Base-by-base conservation (phyloP, 2,329 filamentous ascomycete genomes). In the Hortaea werneckii region DNA sequence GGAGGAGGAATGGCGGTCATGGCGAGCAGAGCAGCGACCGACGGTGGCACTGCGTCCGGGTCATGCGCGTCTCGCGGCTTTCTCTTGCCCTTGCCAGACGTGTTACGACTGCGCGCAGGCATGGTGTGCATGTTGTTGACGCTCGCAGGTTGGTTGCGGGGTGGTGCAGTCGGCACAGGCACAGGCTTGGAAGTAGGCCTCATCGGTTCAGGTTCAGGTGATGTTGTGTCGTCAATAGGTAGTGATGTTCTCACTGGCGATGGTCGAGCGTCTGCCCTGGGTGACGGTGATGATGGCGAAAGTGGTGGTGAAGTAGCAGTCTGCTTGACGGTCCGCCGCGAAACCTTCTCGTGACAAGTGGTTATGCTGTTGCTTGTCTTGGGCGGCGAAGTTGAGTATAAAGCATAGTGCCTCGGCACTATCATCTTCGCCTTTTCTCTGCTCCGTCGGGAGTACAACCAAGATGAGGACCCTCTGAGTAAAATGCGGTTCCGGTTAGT, bases 1-100 rank as follows among this genome's bases (percentile, higher is more conserved):
- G 73, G 74, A 13, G 71, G 70, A 3, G 77, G 78, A 41, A 82
- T 81, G 2, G 75, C 65, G 1, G 78, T 82, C 40, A 78, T 71
- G 45, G 78, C 74, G 30, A 82, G 64, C 45, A 82, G 64, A 7
- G 75, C 76, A 27, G 75, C 76, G 42, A 80, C 71, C 20, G 76
- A 71, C n/a, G 72, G 68, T 11, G 75, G 74, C 5, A 79, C 58
- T 7, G 69, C 68, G 54, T 64, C 69, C 48, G 61, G 64, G 52
- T 64, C 64, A 58, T 72, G 69, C 40, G 44, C 34, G 7, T 52
- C 52, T 27, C 34, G 51, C 41, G 49, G 54, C 30, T 49, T 51
- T 49, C 59, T 35, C 51, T 46, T 32, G 50, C 40, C 47, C 42
- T 41, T 50, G 35, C 13, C n/a, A 6, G 53, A 42, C 20, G 45